Conservation (phyloP, 345 rosid species). For the Physaria fendleri region DNA sequence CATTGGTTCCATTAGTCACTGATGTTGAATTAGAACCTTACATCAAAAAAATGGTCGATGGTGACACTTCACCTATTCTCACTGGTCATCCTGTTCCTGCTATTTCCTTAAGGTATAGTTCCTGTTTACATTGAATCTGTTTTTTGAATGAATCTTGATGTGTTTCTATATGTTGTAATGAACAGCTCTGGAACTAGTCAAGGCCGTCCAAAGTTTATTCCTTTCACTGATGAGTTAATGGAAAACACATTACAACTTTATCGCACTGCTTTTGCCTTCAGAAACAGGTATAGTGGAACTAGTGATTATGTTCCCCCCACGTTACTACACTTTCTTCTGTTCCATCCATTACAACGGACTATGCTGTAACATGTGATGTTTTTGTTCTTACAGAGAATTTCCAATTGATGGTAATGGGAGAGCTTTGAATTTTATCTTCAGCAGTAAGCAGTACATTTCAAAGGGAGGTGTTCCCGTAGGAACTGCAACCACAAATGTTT, state of each 20-base stretch:
- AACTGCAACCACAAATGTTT: slow-evolving; percentile 83
- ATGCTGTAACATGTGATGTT: no score
- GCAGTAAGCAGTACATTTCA: slow-evolving; percentile 69
- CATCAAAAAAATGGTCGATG: slow-evolving; percentile 61
- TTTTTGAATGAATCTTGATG: no score
- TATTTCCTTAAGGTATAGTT: slow-evolving; percentile 66
- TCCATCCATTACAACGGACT: no score
- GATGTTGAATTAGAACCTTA: slow-evolving; percentile 70
- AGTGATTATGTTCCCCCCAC: no score
- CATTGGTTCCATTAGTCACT: slow-evolving; percentile 63
- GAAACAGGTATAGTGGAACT: slow-evolving; percentile 56
- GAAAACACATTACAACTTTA: slow-evolving; percentile 74
- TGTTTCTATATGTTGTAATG: not conserved
- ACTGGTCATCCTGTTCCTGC: slow-evolving; percentile 67
- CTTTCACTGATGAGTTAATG: slow-evolving; percentile 78
- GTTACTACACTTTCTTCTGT: slow-evolving; percentile 16
- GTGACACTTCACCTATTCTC: slow-evolving; percentile 64
- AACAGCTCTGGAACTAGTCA: slow-evolving; percentile 92
- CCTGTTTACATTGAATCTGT: not conserved
- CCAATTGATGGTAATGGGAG: slow-evolving; percentile 57
- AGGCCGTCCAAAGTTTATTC: slow-evolving; percentile 80
- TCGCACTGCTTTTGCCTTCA: slow-evolving; percentile 75
- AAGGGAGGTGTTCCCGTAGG: slow-evolving; percentile 73
- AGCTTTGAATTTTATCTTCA: slow-evolving; percentile 63
- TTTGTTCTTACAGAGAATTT: slow-evolving; percentile 51